phyloP scores from a whole-genome alignment of 2,329 filamentous ascomycete genomes.

The Arthrinium phaeospermum region DNA sequence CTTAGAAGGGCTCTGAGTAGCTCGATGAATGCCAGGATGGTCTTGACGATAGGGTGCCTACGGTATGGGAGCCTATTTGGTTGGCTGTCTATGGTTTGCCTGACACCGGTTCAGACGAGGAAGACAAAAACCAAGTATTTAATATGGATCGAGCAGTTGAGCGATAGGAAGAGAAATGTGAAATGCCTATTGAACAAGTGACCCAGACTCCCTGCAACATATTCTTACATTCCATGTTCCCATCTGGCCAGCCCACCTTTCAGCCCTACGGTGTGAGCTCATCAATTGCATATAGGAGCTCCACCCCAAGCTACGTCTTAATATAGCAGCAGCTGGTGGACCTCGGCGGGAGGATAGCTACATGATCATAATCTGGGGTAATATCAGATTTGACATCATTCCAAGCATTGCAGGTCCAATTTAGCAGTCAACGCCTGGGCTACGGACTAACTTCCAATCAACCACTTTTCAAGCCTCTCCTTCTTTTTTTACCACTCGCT shows the following conservation, averaged over 20 bases:
- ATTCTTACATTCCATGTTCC: background rate
- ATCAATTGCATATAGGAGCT: conserved; percentile 8
- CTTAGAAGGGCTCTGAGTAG: background rate
- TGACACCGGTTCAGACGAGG: background rate
- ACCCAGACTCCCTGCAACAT: background rate
- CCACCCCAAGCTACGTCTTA: background rate
- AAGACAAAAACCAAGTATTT: background rate
- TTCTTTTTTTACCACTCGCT: too few relatives aligned
- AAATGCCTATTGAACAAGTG: background rate
- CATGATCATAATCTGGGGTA: background rate
- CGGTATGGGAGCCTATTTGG: background rate
- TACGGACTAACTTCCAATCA: background rate
- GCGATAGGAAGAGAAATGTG: background rate
- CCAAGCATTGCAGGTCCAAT: background rate
- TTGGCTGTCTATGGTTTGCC: background rate
- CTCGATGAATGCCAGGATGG: background rate
- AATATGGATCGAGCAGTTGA: background rate
- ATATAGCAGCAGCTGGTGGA: background rate
- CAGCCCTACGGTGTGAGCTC: conserved; percentile 7
- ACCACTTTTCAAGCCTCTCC: background rate
- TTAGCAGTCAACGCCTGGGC: background rate
- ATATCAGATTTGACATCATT: background rate
- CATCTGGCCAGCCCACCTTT: background rate
- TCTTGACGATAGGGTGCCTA: background rate
- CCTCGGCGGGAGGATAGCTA: conserved; percentile 1